Percentiles rank a stretch among this genome's conserved stretches.
Conservation (phyloP, 2,329 filamentous ascomycete genomes). For the Madurella mycetomatis region DNA sequence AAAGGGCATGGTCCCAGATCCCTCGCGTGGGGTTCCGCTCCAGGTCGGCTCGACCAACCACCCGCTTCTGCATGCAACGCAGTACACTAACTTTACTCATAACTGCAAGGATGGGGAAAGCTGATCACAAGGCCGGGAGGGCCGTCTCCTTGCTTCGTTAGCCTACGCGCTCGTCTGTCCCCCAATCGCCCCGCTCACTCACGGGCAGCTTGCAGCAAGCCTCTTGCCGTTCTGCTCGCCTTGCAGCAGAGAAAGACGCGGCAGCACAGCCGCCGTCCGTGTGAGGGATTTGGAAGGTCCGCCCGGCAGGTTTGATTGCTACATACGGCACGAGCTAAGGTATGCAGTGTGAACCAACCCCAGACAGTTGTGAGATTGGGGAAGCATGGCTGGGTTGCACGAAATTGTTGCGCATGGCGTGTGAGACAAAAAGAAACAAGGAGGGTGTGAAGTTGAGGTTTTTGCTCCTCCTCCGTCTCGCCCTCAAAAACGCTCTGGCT, state of each 20-base stretch:
- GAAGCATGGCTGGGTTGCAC: constrained; percentile 6
- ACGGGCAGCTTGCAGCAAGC: constrained; percentile 12
- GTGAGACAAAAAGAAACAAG: background rate
- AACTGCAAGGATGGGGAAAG: background rate
- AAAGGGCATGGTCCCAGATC: background rate
- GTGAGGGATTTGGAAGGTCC: constrained; percentile 7
- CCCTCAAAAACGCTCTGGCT: too few species aligned
- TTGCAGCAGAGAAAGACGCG: constrained; percentile 5
- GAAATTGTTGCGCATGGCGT: constrained; percentile 7
- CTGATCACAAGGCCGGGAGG: constrained; percentile 4
- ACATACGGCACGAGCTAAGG: too few species aligned
- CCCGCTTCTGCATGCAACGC: background rate
- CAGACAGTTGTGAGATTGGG: too few species aligned
- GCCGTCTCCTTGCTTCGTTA: background rate
- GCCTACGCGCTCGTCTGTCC: background rate
- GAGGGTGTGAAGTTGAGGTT: background rate
- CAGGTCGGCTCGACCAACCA: background rate
- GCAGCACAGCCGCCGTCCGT: constrained; percentile 5
- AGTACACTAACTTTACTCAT: background rate
- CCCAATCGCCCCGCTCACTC: background rate
- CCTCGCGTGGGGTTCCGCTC: background rate
- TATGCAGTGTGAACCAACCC: too few species aligned
- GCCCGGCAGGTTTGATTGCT: background rate
- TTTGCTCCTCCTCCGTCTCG: too few species aligned
- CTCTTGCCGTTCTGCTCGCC: constrained; percentile 18